Conservation (phyloP, 176 grass and related monocot species). For the Leersia perrieri region DNA sequence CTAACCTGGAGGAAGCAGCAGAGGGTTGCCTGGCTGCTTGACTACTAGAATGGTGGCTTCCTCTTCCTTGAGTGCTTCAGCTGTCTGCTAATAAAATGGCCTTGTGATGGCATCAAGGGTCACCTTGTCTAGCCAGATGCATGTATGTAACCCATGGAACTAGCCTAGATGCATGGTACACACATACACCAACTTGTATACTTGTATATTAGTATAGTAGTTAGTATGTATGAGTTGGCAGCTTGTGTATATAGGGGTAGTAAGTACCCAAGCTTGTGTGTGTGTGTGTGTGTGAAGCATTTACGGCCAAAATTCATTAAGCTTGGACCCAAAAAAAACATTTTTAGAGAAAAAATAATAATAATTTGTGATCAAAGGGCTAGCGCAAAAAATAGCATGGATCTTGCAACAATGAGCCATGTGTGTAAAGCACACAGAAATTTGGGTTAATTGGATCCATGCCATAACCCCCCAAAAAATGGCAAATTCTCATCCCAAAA, state of each 20-base stretch:
- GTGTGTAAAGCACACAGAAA: not conserved
- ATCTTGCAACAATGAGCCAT: not conserved
- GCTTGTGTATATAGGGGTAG: not conserved
- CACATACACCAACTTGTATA: no score
- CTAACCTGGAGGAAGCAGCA: not conserved
- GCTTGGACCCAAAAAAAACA: not conserved
- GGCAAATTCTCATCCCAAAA: no score
- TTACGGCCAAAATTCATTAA: not conserved
- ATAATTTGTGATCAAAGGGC: not conserved
- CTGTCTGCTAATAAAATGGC: constrained; percentile 26
- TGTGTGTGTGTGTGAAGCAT: not conserved
- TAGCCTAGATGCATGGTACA: not conserved
- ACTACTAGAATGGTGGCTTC: not conserved
- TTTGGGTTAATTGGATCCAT: no score
- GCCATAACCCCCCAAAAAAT: not conserved
- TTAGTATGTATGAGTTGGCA: not conserved
- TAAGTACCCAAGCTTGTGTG: no score
- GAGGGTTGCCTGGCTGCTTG: constrained; percentile 21
- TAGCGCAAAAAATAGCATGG: no score
- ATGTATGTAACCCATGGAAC: not conserved
- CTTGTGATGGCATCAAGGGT: constrained; percentile 14
- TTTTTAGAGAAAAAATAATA: not conserved
- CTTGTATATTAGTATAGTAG: not conserved
- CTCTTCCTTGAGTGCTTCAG: not conserved
- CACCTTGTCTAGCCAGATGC: not conserved